A percentile compares a stretch with the other conserved stretches of the same genome.
Conservation (phyloP, 371 early-diverging fungal species). For the Mucor irregularis region DNA sequence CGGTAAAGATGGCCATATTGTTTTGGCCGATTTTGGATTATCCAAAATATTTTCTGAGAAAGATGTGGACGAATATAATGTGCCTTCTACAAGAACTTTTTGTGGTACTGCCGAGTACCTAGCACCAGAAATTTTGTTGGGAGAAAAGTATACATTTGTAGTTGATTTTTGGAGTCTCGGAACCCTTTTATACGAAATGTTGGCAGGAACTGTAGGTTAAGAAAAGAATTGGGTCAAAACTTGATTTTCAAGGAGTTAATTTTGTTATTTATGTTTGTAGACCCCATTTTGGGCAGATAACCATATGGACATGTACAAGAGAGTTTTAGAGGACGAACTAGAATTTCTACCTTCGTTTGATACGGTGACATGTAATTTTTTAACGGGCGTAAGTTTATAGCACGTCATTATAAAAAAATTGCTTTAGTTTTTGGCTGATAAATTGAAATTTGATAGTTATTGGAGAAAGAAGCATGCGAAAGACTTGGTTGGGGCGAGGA, state of each 20-base stretch:
- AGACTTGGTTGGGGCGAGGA: constrained; percentile 61
- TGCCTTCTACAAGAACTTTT: constrained; percentile 78
- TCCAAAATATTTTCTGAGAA: constrained; percentile 61
- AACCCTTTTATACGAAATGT: constrained; percentile 86
- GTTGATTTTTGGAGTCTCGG: constrained; percentile 99
- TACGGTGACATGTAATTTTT: constrained; percentile 51
- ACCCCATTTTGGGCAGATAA: constrained; percentile 86
- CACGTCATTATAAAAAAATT: not conserved
- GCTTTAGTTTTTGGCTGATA: too few species aligned
- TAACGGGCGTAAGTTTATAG: constrained; percentile 56
- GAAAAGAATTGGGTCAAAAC: too few species aligned
- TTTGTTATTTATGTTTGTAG: constrained; percentile 24
- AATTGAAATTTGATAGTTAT: too few species aligned
- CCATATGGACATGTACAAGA: constrained; percentile 76
- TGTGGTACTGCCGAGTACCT: constrained; percentile 95
- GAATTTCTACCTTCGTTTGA: constrained; percentile 69
- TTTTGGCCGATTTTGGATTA: constrained; percentile 87
- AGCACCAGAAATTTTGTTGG: constrained; percentile 89
- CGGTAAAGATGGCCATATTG: constrained; percentile 78
- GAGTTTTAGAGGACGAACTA: constrained; percentile 74
- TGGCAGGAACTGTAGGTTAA: constrained; percentile 63
- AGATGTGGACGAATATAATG: constrained; percentile 23
- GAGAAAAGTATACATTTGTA: constrained; percentile 79
- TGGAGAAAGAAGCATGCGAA: constrained; percentile 66
- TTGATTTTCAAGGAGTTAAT: not conserved